A percentile compares a stretch with the other conserved stretches of the same genome.
Evolutionary conservation across 2,329 filamentous ascomycete genomes (phyloP).

Genomic region (Elsinoe ampelina): DNA sequence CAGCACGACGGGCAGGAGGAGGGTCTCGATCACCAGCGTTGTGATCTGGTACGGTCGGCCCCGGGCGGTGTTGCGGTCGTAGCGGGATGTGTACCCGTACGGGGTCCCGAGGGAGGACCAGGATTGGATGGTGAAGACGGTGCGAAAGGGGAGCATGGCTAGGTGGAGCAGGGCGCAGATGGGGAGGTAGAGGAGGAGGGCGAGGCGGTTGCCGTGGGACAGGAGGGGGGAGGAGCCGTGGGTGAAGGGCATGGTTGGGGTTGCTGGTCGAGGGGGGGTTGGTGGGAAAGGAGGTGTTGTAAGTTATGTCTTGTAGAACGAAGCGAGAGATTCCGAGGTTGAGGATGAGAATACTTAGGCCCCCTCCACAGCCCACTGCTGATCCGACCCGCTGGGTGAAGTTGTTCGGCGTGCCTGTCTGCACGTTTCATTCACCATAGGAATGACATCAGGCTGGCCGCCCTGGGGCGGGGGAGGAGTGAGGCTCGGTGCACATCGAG

Average conservation of each 20-base stretch:
- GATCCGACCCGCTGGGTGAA: neutral
- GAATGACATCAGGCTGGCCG: neutral
- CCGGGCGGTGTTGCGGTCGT: neutral
- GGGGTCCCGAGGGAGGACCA: neutral
- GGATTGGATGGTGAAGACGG: neutral
- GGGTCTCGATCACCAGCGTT: neutral
- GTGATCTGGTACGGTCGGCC: neutral
- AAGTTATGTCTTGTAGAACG: no score
- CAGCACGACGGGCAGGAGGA: neutral
- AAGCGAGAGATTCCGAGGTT: no score
- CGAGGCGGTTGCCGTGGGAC: neutral
- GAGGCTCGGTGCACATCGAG: no score
- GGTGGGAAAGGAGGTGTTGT: neutral
- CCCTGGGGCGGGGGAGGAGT: neutral
- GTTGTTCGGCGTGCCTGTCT: neutral
- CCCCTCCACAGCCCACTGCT: neutral
- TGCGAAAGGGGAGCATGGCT: neutral
- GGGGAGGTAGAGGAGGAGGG: slow-evolving; percentile 7
- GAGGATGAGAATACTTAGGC: neutral
- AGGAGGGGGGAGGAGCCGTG: neutral
- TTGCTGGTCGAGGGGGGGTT: neutral
- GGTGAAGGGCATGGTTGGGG: neutral
- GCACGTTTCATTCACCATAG: neutral
- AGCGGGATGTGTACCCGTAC: neutral
- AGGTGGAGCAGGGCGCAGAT: neutral